Evolutionary conservation across 2,329 filamentous ascomycete genomes (phyloP), one percentile per base, ranked within the genome.

Genomic region (Fusarium liriodendri): DNA sequence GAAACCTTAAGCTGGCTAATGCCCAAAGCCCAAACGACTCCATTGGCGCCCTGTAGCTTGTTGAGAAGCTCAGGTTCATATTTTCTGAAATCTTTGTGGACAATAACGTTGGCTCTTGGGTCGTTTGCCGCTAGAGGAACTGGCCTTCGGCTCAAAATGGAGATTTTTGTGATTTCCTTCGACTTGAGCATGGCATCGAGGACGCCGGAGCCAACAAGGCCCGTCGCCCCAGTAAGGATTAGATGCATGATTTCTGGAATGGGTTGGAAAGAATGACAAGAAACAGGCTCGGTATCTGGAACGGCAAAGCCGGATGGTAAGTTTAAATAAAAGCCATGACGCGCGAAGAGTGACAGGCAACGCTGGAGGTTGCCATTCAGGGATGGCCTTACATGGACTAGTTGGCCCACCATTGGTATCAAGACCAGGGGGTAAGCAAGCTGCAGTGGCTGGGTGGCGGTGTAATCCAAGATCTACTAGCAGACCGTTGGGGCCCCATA

Each of bases 181-280:
- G 50, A 33, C 18, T 52, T 58, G n/a, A 63, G 60, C 60, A 55
- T 63, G 29, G 45, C 45, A 29, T 63, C 27, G 20, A 63, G 33
- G 20, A 55, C 60, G 14, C 42, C 47, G 2, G 45, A 55, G 10
- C 45, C 60, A 18, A 55, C 60, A 18, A 40, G 60, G 45, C 60
- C 60, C 2, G 60, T 63, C 18, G 60, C 60, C 7, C 60, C 45
- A 6, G 60, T 63, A 18, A 55, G 60, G 18, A 55, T 63, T 16
- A 29, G 45, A 40, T 63, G 60, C 60, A 63, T 63, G 16, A 13
- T 54, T 54, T 10, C 13, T 5, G 20, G 20, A 14, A 47, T 47
- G 13, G 13, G 13, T 16, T 16, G 7, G 14, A 25, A 14, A 47
- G 20, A 9, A 16, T 8, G 14, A 47, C 14, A 14, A 16, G 42